phyloP scores from a whole-genome alignment of 345 rosid species.

The Limnanthes douglasii region DNA sequence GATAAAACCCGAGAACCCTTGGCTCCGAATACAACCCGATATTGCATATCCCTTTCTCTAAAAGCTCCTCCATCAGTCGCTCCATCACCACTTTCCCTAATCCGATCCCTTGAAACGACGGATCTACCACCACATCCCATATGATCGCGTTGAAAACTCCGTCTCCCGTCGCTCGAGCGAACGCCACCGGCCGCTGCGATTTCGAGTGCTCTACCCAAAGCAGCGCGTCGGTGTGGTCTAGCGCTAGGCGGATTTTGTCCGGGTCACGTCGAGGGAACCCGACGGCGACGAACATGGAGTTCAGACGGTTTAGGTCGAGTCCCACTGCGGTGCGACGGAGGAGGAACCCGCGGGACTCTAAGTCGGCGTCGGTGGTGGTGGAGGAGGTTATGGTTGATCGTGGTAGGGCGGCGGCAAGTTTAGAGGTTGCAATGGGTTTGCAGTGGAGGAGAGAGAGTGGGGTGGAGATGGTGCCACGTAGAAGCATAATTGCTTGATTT shows the following conservation, averaged over 20 bases:
- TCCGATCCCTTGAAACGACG: conserved; percentile 70
- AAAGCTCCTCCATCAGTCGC: conserved; percentile 45
- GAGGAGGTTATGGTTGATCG: conserved; percentile 10
- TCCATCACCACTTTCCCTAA: conserved; percentile 87
- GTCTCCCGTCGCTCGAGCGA: conserved; percentile 84
- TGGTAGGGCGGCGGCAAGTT: conserved; percentile 6
- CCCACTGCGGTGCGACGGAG: conserved; percentile 45
- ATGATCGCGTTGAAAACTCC: conserved; percentile 88
- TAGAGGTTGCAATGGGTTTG: conserved; percentile 11
- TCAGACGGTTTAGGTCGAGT: conserved; percentile 63
- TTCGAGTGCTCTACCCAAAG: conserved; percentile 54
- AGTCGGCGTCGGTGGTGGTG: conserved; percentile 54
- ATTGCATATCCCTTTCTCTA: conserved; percentile 45
- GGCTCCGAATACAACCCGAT: conserved; percentile 85
- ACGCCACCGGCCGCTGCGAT: conserved; percentile 63
- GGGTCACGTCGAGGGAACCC: conserved; percentile 90
- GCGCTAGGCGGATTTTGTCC: conserved; percentile 44
- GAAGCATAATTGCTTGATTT: too few species aligned
- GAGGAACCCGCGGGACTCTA: conserved; percentile 49
- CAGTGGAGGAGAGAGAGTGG: conserved; percentile 17
- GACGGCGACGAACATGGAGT: conserved; percentile 64
- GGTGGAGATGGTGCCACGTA: conserved; percentile 37
- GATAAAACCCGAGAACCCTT: conserved; percentile 73
- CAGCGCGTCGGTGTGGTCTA: conserved; percentile 56
- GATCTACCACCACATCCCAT: conserved; percentile 97